Evolutionary conservation across 306 rosid species (phyloP), one percentile per base, ranked within the genome.

Genomic region (Acacia confusa): DNA sequence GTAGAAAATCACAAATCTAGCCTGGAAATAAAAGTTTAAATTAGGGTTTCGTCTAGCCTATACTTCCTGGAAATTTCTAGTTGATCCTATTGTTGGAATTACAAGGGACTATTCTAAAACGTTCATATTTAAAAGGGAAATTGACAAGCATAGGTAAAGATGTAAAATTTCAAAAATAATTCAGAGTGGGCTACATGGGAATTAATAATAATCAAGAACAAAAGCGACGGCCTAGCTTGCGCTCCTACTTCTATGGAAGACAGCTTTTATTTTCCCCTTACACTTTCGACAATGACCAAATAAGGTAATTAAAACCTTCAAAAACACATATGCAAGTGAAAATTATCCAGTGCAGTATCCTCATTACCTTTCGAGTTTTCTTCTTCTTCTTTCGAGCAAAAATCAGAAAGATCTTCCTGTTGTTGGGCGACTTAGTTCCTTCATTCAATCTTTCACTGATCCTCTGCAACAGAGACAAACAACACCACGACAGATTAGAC

Each of bases 371-470:
- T 65, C 99, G 92, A 25, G 84, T 78, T 87, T 93, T 95, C 86
- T 81, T 84, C 10, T 96, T 73, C 74, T 93, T 95, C 92, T 93
- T 90, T 75, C 92, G 97, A 74, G 98, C 94, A 22, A 91, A 67
- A 85, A 95, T 70, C 28, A 79, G 79, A 67, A 92, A 53, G 40
- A 70, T 16, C 2, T 83, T 41, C 72, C 34, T 78, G 70, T 82
- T 86, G 69, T 63, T 82, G 9, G 90, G 52, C 27, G 80, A 55
- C 38, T 85, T 89, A 44, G 86, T 10, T 16, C 82, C 73, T 82
- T 82, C 85, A 22, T 85, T 88, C 36, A 79, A 75, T 88, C 58
- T 85, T 27, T 85, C 83, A 40, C 81, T 80, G 36, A 90, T 71
- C 78, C 70, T 85, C 58, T 84, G 88, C 12, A 87, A 57, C 74